Evolutionary conservation across 805 yeast species (phyloP), one percentile per base, ranked within the genome.

Genomic region (Yarrowia sp.): DNA sequence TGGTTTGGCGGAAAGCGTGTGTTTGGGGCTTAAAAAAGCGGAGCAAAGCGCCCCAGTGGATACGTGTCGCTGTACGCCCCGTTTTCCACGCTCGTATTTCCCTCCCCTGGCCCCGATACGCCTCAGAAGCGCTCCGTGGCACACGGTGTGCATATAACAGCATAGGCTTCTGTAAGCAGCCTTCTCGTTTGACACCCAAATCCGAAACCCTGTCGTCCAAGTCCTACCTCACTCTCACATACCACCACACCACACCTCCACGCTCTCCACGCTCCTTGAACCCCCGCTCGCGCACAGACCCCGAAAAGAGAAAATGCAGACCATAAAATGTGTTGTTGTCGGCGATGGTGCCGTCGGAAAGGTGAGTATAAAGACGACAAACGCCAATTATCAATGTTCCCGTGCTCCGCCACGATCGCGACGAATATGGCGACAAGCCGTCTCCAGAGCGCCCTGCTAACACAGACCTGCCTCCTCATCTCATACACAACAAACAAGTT

Each of bases 331-430:
- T 81, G 98, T 94, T 67, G 97, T 93, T 67, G 98, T 94, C 62
- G 99, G 99, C 67, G 99, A 94, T 78, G 99, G 99, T 89, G 98
- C 98, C 69, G 98, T 94, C 66, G 99, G 99, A 70, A 93, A 91
- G 72, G 81, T 78, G 63, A 61, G 78, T 71, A 31, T 31, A 9
- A 31, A 31, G 38, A 31, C 38, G 12, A 19, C n/a, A 44, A 21
- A 47, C 55, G 55, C 55, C 55, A 21, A n/a, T 47, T 19, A 47
- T 47, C 27, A 31, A 47, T 38, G 38, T 32, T 38, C 35, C 33
- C 46, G 51, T 29, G 56, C 32, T 46, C 35, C 38, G 39, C 46
- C 44, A 18, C 32, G 55, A 31, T 32, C 38, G 29, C 27, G 38
- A 47, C 5, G 31, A 18, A 14, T 38, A 18, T 32, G 19, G n/a